Evolutionary conservation across 2,329 filamentous ascomycete species (phyloP).

Genomic region (Elsinoe necatrix): DNA sequence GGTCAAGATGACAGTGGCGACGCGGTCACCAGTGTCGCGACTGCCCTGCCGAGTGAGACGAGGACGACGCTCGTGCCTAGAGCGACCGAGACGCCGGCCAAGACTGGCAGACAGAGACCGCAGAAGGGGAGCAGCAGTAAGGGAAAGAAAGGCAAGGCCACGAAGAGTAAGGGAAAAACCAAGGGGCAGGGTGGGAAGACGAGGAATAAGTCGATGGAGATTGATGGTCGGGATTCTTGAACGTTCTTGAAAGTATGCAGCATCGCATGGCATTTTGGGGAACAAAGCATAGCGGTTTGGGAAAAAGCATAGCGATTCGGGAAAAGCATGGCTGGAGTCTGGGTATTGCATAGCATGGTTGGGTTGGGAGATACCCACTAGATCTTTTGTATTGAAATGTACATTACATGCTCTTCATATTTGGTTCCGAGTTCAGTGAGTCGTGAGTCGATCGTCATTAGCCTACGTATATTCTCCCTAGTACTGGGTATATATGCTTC

Average conservation of each 20-base stretch:
- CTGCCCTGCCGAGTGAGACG: background rate
- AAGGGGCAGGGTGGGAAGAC: background rate
- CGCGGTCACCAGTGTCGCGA: background rate
- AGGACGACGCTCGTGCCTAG: background rate
- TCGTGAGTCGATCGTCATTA: background rate
- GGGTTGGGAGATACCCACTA: conserved; percentile 5
- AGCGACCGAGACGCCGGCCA: background rate
- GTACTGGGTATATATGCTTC: background rate
- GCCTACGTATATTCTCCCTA: background rate
- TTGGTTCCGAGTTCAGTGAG: background rate
- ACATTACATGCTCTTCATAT: background rate
- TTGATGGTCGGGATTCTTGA: conserved; percentile 5
- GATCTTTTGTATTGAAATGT: background rate
- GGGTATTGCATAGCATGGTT: background rate
- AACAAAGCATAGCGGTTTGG: background rate
- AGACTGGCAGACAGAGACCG: background rate
- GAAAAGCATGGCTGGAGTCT: background rate
- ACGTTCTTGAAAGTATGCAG: background rate
- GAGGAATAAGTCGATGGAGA: background rate
- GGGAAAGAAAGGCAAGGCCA: background rate
- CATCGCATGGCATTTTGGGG: background rate
- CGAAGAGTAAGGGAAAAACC: background rate
- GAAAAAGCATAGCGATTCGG: background rate
- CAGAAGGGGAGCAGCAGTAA: background rate
- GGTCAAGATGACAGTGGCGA: background rate